phyloP scores from a whole-genome alignment of 768 basidiomycete genomes.

The Tulasnella sp. region DNA sequence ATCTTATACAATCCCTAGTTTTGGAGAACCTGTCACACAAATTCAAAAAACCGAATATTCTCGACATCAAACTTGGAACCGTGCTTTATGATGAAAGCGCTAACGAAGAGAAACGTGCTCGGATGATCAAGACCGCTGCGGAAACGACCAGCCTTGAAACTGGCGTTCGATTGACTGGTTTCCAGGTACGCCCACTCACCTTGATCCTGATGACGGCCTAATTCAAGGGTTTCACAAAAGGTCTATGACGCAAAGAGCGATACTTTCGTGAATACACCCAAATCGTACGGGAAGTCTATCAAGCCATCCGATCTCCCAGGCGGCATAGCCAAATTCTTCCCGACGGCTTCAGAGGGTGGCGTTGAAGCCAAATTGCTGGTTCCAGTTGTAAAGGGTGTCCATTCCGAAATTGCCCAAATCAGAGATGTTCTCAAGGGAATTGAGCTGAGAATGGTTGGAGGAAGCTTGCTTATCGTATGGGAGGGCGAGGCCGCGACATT shows the following conservation, averaged over 20 bases:
- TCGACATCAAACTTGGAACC: slow-evolving; percentile 91
- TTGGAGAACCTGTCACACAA: slow-evolving; percentile 67
- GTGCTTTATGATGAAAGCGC: slow-evolving; percentile 60
- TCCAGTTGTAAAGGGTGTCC: slow-evolving; percentile 18
- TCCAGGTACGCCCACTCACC: slow-evolving; percentile 47
- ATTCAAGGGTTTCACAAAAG: slow-evolving; percentile 29
- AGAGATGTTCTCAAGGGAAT: slow-evolving; percentile 35
- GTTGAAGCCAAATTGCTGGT: slow-evolving; percentile 43
- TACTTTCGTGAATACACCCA: slow-evolving; percentile 50
- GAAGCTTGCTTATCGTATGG: slow-evolving; percentile 71
- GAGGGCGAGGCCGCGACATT: slow-evolving; percentile 42
- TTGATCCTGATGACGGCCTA: neutral
- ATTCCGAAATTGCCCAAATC: slow-evolving; percentile 30
- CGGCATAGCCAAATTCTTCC: slow-evolving; percentile 74
- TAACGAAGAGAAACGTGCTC: slow-evolving; percentile 55
- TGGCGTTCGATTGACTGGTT: slow-evolving; percentile 78
- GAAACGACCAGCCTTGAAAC: slow-evolving; percentile 60
- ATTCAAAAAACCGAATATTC: slow-evolving; percentile 70
- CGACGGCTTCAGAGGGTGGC: slow-evolving; percentile 32
- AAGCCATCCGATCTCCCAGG: slow-evolving; percentile 51
- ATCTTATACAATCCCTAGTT: slow-evolving; percentile 49
- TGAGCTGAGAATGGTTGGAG: slow-evolving; percentile 71
- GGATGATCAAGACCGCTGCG: slow-evolving; percentile 60
- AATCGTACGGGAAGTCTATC: slow-evolving; percentile 67
- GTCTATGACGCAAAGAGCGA: slow-evolving; percentile 53